These are phyloP conservation scores for Lophiotrema nucula DNA, from an alignment of 495 filamentous ascomycete species.

Conservation along the genomic window DNA sequence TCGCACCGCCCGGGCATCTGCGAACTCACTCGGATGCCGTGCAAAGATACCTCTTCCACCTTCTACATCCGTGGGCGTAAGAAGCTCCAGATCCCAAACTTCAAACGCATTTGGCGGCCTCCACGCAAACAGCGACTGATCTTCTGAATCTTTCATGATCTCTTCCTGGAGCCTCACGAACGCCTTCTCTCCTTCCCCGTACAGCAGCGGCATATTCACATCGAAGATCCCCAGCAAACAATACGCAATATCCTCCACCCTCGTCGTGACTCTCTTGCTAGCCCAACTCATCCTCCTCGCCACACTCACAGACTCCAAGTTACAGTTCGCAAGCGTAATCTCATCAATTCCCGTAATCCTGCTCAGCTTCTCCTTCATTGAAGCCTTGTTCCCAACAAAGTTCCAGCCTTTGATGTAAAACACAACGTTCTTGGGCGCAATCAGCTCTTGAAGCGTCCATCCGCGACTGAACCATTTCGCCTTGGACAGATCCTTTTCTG, in stretches of 20 bases:
- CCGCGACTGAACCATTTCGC: slow-evolving; percentile 30
- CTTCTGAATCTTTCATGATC: slow-evolving; percentile 26
- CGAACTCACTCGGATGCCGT: slow-evolving; percentile 11
- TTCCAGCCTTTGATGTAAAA: slow-evolving; percentile 20
- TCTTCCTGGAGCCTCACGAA: slow-evolving; percentile 29
- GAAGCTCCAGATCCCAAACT: background rate
- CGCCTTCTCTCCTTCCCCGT: slow-evolving; percentile 28
- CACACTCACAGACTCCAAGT: slow-evolving; percentile 1
- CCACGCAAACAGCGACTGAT: slow-evolving; percentile 12
- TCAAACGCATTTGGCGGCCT: slow-evolving; percentile 3
- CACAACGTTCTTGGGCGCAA: slow-evolving; percentile 13
- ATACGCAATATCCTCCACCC: slow-evolving; percentile 29
- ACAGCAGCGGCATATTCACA: slow-evolving; percentile 29
- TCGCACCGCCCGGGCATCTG: background rate
- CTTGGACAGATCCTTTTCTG: background rate
- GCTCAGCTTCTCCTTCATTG: slow-evolving; percentile 1
- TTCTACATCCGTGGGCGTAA: background rate
- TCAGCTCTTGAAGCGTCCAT: slow-evolving; percentile 31
- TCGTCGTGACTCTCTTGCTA: slow-evolving; percentile 10
- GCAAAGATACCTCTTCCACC: slow-evolving; percentile 1
- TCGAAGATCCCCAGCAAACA: slow-evolving; percentile 31
- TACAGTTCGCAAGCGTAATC: background rate
- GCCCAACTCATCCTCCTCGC: slow-evolving; percentile 29
- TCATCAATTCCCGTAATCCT: slow-evolving; percentile 15
- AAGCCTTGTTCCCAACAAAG: slow-evolving; percentile 3